Evolutionary conservation across 1,139 yeast species (phyloP), one percentile per base, ranked within the genome.

Genomic region (Torulaspora globosa): DNA sequence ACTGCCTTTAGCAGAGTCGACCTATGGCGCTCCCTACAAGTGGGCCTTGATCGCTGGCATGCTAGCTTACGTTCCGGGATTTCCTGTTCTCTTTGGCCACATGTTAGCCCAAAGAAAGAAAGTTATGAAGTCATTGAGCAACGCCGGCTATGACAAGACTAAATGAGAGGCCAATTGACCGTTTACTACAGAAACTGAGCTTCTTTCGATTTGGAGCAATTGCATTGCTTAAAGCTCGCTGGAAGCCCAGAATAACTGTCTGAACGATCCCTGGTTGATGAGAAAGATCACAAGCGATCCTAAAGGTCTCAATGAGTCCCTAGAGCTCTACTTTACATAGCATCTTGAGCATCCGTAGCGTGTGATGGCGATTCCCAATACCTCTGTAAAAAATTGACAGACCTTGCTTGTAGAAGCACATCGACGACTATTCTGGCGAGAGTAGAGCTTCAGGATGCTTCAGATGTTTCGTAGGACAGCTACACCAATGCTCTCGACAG

Each of bases 91-190:
- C 62, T 92, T 80, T 70, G 75, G 85, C 14, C 92, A 94, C 65
- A 92, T 92, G 96, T 75, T 92, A 61, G 79, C 76, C 57, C 97
- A 92, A 70, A 82, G 97, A 71, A 75, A 70, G 66, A 83, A 81
- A 71, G 83, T 78, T 3, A 72, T 82, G 72, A 74, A 69, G 56
- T 43, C 54, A 5, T 34, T 62, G 27, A 48, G 46, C 14, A 49
- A 41, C n/a, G 45, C 37, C 3, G 5, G 43, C 16, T 24, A 39
- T n/a, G 26, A 31, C 23, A 43, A 49, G 39, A 43, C 21, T 24
- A 32, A 50, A 19, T 28, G 23, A 34, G 3, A 16, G 21, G 21
- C n/a, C 12, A 9, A 3, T 3, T 16, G 16, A 26, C 29, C 29
- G 12, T 26, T 26, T n/a, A 24, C 19, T 9, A 9, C 33, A 15